These are phyloP conservation scores for Paramarasmius palmivorus DNA, from an alignment of 1,284 basidiomycete genomes.

Conservation along the genomic window DNA sequence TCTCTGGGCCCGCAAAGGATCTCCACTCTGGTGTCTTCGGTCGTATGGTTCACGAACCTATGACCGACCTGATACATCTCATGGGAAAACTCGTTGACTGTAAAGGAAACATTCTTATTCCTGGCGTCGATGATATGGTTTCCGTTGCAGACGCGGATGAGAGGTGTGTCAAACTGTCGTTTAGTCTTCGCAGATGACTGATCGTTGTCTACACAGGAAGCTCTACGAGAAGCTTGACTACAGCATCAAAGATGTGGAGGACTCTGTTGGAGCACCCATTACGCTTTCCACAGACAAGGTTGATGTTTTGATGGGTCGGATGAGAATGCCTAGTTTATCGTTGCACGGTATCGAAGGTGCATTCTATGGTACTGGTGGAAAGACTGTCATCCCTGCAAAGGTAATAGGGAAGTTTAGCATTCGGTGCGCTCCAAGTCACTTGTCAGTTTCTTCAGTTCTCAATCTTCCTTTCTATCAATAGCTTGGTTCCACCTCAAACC, in stretches of 20 bases:
- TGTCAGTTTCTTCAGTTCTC: background rate
- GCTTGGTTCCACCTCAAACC: conserved; percentile 88
- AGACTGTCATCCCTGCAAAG: conserved; percentile 94
- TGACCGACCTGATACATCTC: conserved; percentile 78
- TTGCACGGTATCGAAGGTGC: conserved; percentile 98
- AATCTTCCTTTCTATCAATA: conserved; percentile 22
- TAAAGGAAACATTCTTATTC: conserved; percentile 85
- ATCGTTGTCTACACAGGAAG: conserved; percentile 33
- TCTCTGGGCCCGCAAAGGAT: conserved; percentile 87
- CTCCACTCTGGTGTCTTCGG: conserved; percentile 94
- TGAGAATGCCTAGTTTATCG: conserved; percentile 87
- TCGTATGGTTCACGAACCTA: conserved; percentile 86
- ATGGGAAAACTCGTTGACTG: conserved; percentile 89
- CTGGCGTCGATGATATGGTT: conserved; percentile 91
- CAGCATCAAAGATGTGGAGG: conserved; percentile 73
- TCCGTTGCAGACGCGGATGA: conserved; percentile 78
- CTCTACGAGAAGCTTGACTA: conserved; percentile 82
- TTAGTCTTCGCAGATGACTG: background rate
- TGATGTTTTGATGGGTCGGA: conserved; percentile 86
- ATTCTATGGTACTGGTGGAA: conserved; percentile 85
- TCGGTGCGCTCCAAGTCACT: conserved; percentile 50
- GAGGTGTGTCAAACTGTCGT: conserved; percentile 36
- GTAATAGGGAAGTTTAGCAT: conserved; percentile 95
- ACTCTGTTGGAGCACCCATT: conserved; percentile 76
- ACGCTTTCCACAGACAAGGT: conserved; percentile 83